Evolutionary conservation across 352 stramenopile species (phyloP).

Genomic region (Saprolegnia diclina): DNA sequence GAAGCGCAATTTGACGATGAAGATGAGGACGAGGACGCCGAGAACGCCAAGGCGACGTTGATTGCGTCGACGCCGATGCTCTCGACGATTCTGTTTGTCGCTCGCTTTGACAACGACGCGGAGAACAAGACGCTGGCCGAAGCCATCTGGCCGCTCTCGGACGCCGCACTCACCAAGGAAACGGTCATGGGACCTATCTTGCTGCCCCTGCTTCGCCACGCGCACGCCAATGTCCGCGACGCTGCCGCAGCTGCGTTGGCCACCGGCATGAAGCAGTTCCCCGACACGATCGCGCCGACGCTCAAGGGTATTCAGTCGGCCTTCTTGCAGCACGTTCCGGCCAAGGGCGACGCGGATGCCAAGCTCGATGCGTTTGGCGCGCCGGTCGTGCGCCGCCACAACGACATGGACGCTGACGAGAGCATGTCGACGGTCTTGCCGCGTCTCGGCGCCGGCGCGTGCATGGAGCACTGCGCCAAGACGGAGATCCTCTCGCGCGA

Average conservation of each 20-base stretch:
- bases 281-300: slow-evolving; percentile 57
- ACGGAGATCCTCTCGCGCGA: slow-evolving; percentile 43
- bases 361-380: slow-evolving; percentile 67
- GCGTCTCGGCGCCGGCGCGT: slow-evolving; percentile 65
- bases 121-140: slow-evolving; percentile 55
- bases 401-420: slow-evolving; percentile 48
- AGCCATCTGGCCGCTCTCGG: slow-evolving; percentile 53
- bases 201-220: slow-evolving; percentile 70
- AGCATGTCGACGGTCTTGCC: slow-evolving; percentile 51
- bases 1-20: slow-evolving; percentile 33
- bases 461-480: slow-evolving; percentile 55
- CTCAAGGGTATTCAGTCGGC: slow-evolving; percentile 64
- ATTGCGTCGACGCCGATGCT: slow-evolving; percentile 34
- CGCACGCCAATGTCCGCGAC: slow-evolving; percentile 64
- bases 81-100: slow-evolving; percentile 53
- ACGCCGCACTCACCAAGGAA: slow-evolving; percentile 40
- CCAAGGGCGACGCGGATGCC: slow-evolving; percentile 35
- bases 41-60: slow-evolving; percentile 36
- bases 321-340: slow-evolving; percentile 32
- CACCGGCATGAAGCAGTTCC: slow-evolving; percentile 74
- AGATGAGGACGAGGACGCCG: slow-evolving; percentile 38
- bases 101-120: slow-evolving; percentile 58
- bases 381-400: slow-evolving; percentile 52
- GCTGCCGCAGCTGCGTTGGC: slow-evolving; percentile 71
- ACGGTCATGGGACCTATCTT: slow-evolving; percentile 33